phyloP scores from a whole-genome alignment of 1,284 basidiomycete genomes.

The Coriolopsis trogii region DNA sequence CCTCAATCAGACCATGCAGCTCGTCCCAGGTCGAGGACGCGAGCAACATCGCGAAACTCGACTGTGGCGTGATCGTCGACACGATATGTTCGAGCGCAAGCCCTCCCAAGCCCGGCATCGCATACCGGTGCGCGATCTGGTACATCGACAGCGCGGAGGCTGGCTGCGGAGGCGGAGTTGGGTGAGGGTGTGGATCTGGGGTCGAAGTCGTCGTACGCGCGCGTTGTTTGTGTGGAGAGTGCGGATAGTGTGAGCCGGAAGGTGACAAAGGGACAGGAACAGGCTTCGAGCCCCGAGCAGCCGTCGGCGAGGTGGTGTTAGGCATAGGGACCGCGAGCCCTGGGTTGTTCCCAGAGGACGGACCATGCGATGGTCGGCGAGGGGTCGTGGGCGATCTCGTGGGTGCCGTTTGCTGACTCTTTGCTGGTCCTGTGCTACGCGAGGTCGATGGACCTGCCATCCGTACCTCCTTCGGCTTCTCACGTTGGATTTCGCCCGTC shows the following conservation, averaged over 20 bases:
- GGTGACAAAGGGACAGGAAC: constrained; percentile 43
- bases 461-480: constrained; percentile 24
- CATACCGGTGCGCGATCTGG: constrained; percentile 81
- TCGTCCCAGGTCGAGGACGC: constrained; percentile 71
- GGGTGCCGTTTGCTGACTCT: constrained; percentile 21
- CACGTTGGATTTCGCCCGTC: constrained; percentile 22
- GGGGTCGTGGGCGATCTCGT: constrained; percentile 27
- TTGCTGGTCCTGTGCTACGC: constrained; percentile 5
- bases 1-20: constrained; percentile 62
- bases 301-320: constrained; percentile 20
- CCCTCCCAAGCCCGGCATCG: constrained; percentile 63
- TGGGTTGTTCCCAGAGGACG: constrained; percentile 22
- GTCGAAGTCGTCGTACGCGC: constrained; percentile 34
- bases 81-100: constrained; percentile 80
- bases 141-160: constrained; percentile 81
- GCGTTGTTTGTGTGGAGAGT: constrained; percentile 49
- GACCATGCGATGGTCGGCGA: constrained; percentile 28
- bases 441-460: constrained; percentile 2
- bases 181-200: constrained; percentile 78
- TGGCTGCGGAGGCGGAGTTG: constrained; percentile 60
- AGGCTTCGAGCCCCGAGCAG: constrained; percentile 40
- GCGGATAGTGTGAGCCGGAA: constrained; percentile 42
- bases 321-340: constrained; percentile 22
- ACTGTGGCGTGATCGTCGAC: constrained; percentile 69
- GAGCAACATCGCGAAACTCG: constrained; percentile 73